Base-by-base conservation (phyloP, 1,284 basidiomycete genomes). In the Trichosporon inkin region DNA sequence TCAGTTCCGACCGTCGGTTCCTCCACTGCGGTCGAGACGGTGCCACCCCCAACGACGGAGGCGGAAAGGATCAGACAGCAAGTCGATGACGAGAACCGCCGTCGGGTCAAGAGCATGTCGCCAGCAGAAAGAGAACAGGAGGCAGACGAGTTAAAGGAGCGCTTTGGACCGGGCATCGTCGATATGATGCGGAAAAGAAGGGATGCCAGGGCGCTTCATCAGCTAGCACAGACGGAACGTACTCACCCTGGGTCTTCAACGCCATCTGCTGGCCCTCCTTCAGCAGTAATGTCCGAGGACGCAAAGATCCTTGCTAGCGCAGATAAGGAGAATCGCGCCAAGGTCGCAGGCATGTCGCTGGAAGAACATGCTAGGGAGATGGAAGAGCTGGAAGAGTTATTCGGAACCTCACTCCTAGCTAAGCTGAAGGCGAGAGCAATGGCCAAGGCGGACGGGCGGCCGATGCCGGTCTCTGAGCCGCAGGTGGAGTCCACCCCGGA, bases 381-480 rank as follows among this genome's bases (percentile, higher is more conserved):
- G 58, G 75, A 78, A 57, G 85, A 88, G 65, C 84, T 90, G 38
- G 66, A 88, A 38, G 83, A 86, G 62, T 80, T 82, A 49, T 87
- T 91, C 75, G 89, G 89, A 0, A 70, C 81, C 0, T 82, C 81
- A 32, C 79, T 89, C 28, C 81, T 82, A 10, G 85, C 86, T 39
- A 78, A 86, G 2, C 67, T 92, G 65, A 80, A 79, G 63, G 83
- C 80, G 44, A 22, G 51, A 40, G 52, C 39, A 6, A 13, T 44
- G 24, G 37, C 22, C 13, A 52, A 49, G 20, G 32, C 34, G 17
- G 24, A 22, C 4, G 44, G 44, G 2, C 44, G 19, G n/a, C 44
- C 44, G 6, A 13, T 28, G 2, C 53, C 53, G 8, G 24, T 39
- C 17, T 37, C 22, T 35, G 22, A 28, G 22, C 24, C 22, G 7